Conservation (phyloP, 2,329 filamentous ascomycete species). For the Microsporum ferrugineum region DNA sequence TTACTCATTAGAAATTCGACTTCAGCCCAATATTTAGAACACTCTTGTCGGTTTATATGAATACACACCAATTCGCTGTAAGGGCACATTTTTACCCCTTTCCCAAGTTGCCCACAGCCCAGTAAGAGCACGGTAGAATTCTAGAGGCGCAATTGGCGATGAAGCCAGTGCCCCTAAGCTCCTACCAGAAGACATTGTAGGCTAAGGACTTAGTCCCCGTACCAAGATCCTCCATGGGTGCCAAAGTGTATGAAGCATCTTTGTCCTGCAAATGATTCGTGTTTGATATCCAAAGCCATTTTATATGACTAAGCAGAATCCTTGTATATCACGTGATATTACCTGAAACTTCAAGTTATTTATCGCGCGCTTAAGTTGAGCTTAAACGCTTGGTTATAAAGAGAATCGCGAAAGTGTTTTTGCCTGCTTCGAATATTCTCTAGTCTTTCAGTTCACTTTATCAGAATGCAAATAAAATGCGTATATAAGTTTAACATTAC, state of each 20-base stretch:
- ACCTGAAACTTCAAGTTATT: background rate
- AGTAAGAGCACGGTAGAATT: slow-evolving; percentile 42
- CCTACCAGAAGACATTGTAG: slow-evolving; percentile 4
- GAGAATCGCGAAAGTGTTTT: no score
- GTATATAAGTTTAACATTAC: no score
- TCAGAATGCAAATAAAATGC: no score
- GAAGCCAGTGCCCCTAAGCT: slow-evolving; percentile 1
- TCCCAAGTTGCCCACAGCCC: slow-evolving; percentile 25
- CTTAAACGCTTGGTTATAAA: background rate
- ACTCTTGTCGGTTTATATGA: background rate
- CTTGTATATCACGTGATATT: background rate
- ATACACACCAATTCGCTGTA: slow-evolving; percentile 8
- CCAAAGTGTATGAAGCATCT: background rate
- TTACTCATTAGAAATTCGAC: background rate
- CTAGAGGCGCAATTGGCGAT: slow-evolving; percentile 27
- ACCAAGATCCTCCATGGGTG: background rate
- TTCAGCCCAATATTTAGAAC: background rate
- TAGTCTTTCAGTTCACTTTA: no score
- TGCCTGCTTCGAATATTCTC: no score
- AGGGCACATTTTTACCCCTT: slow-evolving; percentile 27
- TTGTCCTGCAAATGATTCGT: background rate
- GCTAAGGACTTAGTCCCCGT: background rate
- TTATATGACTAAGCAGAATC: background rate
- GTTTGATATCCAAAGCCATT: background rate
- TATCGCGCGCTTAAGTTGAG: background rate